These are phyloP conservation scores for Nevesoporus exiguus DNA, from an alignment of 768 basidiomycete species.

Conservation along the genomic window DNA sequence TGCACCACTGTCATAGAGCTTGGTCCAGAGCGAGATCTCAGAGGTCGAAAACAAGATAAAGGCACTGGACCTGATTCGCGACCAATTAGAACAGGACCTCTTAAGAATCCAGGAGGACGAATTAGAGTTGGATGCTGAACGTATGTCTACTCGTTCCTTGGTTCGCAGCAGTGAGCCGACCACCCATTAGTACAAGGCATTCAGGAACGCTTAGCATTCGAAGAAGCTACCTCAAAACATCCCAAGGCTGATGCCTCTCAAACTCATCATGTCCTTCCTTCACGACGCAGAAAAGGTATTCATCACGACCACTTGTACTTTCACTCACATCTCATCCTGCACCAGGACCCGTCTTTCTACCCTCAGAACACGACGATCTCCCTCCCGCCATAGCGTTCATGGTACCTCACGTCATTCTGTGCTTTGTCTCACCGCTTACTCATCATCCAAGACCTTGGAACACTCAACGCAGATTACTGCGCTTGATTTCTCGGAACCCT, in stretches of 20 bases:
- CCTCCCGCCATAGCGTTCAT: constrained; percentile 96
- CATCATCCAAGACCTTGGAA: constrained; percentile 63
- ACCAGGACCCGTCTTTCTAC: constrained; percentile 88
- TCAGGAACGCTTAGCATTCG: constrained; percentile 75
- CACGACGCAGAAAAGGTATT: constrained; percentile 34
- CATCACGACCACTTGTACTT: not conserved
- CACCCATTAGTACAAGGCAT: constrained; percentile 74
- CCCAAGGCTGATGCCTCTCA: constrained; percentile 13
- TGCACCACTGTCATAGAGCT: constrained; percentile 47
- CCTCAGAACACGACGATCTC: constrained; percentile 94
- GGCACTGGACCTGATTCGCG: constrained; percentile 74
- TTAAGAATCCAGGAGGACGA: constrained; percentile 92
- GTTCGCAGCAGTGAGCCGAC: constrained; percentile 4
- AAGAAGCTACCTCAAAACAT: constrained; percentile 42
- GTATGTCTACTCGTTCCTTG: constrained; percentile 47
- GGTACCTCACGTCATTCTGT: constrained; percentile 43
- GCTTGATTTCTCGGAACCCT: constrained; percentile 95
- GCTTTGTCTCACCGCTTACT: constrained; percentile 7
- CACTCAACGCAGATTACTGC: constrained; percentile 82
- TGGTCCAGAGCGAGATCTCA: constrained; percentile 81
- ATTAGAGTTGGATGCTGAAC: constrained; percentile 92
- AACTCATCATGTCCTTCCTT: constrained; percentile 23
- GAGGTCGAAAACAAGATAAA: constrained; percentile 91
- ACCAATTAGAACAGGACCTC: constrained; percentile 77
- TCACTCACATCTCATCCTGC: constrained; percentile 3